A percentile compares a stretch with the other conserved stretches of the same genome.
Conservation (phyloP, 2,329 filamentous ascomycete genomes). For the Botrytis pseudocinerea region DNA sequence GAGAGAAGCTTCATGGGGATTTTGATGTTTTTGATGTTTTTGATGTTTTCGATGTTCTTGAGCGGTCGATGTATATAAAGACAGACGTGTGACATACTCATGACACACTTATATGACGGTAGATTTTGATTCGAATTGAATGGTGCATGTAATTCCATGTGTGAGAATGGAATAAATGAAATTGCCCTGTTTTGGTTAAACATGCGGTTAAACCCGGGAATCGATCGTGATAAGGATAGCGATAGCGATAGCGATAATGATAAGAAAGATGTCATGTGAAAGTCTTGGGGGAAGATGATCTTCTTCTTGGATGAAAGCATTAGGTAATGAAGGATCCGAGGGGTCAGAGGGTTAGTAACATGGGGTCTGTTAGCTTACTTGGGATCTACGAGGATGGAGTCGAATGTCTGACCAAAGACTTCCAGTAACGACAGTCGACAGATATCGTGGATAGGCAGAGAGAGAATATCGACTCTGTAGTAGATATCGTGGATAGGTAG, state of each 20-base stretch:
- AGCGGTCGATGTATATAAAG: background rate
- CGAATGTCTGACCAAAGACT: background rate
- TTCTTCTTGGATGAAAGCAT: background rate
- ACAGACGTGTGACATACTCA: background rate
- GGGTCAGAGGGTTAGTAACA: background rate
- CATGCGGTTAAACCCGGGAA: background rate
- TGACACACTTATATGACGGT: too few relatives aligned
- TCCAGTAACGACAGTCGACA: background rate
- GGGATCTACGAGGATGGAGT: background rate
- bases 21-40: background rate
- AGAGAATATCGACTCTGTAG: background rate
- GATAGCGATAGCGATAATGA: background rate
- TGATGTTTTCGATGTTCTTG: too few relatives aligned
- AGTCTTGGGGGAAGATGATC: background rate
- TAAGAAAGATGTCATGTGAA: background rate
- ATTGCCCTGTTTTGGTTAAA: background rate
- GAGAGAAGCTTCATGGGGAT: background rate
- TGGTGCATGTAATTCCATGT: background rate
- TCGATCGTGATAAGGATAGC: background rate
- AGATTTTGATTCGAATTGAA: background rate
- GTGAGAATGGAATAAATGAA: background rate
- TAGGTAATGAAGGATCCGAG: background rate
- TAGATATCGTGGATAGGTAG: background rate
- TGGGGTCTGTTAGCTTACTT: background rate
- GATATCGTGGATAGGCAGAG: background rate